Evolutionary conservation across 1,284 basidiomycete genomes (phyloP), one percentile per base, ranked within the genome.

Genomic region (Boletus sp.): DNA sequence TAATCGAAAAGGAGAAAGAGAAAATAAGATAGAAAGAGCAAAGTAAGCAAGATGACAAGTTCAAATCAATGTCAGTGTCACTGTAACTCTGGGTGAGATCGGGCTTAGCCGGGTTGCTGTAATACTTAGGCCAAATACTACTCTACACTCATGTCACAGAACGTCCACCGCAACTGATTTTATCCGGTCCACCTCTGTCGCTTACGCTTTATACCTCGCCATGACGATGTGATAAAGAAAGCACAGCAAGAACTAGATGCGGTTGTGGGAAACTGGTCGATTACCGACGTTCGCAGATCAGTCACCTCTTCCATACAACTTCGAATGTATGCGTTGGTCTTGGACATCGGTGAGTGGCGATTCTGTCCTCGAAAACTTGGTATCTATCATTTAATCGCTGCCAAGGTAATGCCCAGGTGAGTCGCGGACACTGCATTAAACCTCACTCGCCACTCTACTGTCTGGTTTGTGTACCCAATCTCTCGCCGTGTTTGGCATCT

Each of bases 161-260:
- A 52, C 21, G 10, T 19, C 14, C 23, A 31, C 47, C 19, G 8
- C 11, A 3, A 59, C 47, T 10, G 4, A 0, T 27, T 30, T 38
- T 27, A 3, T 46, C 21, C 14, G 65, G 67, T 19, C 59, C 19
- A 57, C 40, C 3, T 60, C 68, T 9, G 23, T 56, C 14, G 27
- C 47, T 13, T 52, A 61, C 37, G 52, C 59, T 3, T 61, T 72
- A 53, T 63, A 52, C 28, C 63, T 71, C 19, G 67, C 68, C 6
- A 73, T 74, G 72, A 61, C 65, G 49, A 50, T 19, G 64, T 66
- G 19, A 58, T 71, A 53, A 62, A 56, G 79, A 83, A 79, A 62
- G 87, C 84, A 0, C 87, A 87, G 65, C 74, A 73, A 49, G 86
- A 89, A 65, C 77, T 89, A 47, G 86, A 88, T 67, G 63, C 73